phyloP scores from a whole-genome alignment of 176 grass and related monocot genomes.

The Lolium rigidum region DNA sequence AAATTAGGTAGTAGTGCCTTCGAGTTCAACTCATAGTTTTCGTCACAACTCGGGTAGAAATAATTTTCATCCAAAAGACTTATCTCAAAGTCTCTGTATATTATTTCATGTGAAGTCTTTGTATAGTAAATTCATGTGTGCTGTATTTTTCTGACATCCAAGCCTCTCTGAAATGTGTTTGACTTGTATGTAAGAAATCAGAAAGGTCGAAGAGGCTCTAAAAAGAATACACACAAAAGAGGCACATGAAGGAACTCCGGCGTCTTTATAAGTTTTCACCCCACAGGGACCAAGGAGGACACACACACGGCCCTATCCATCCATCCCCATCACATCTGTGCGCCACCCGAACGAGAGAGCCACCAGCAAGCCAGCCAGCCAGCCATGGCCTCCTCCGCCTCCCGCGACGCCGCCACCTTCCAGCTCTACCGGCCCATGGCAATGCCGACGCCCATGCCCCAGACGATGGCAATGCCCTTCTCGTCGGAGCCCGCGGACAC shows the following conservation, averaged over 20 bases:
- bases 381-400: slow-evolving; percentile 36
- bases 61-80: neutral
- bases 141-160: too few relatives aligned
- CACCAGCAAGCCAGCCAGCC: neutral
- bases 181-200: neutral
- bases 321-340: slow-evolving; percentile 31
- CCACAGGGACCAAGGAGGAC: slow-evolving; percentile 23
- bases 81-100: neutral
- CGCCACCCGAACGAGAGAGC: slow-evolving; percentile 26
- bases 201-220: neutral
- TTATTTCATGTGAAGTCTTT: neutral
- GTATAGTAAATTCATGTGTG: neutral
- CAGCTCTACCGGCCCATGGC: slow-evolving; percentile 43
- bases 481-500: neutral
- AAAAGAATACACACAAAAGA: neutral
- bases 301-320: slow-evolving; percentile 36
- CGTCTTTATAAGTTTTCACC: slow-evolving; percentile 42
- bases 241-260: slow-evolving; percentile 1
- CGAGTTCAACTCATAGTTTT: neutral
- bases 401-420: slow-evolving; percentile 51
- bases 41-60: neutral
- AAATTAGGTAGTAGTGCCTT: neutral
- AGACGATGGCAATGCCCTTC: slow-evolving; percentile 24
- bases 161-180: neutral
- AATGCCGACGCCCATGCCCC: slow-evolving; percentile 22